phyloP scores from a whole-genome alignment of 1,284 basidiomycete genomes.

The Moniliophthora roreri region DNA sequence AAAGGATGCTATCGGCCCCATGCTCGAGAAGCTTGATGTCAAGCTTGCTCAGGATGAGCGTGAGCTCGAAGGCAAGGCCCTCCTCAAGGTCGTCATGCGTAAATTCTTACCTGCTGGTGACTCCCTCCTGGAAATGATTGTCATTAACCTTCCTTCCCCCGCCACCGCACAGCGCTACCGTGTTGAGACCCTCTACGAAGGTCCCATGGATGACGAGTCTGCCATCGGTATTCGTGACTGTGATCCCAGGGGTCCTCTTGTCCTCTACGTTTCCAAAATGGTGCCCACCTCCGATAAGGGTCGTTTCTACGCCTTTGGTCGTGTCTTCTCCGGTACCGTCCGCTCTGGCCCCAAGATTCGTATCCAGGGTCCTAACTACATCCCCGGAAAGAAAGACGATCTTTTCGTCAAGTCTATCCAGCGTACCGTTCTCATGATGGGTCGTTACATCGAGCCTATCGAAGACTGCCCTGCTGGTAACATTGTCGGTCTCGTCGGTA shows the following conservation, averaged over 20 bases:
- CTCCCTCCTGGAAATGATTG: conserved; percentile 99
- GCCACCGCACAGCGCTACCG: conserved; percentile 97
- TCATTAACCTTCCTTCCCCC: conserved; percentile 98
- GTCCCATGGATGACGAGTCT: conserved; percentile 99
- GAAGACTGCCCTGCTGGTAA: conserved; percentile 99
- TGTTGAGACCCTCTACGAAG: conserved; percentile 99
- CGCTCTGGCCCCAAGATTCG: conserved; percentile 97
- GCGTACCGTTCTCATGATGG: conserved; percentile 99
- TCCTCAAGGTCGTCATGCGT: conserved; percentile 99
- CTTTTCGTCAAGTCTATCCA: conserved; percentile 98
- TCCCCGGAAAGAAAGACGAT: conserved; percentile 99
- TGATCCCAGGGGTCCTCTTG: conserved; percentile 95
- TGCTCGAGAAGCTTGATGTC: conserved; percentile 98
- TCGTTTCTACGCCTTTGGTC: conserved; percentile 99
- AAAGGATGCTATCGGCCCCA: conserved; percentile 84
- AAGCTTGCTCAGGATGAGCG: conserved; percentile 90
- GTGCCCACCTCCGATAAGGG: conserved; percentile 99
- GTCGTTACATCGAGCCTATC: conserved; percentile 97
- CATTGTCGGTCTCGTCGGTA: conserved; percentile 99
- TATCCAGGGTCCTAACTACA: conserved; percentile 99
- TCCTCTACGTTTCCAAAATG: conserved; percentile 99
- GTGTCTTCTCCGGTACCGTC: conserved; percentile 99
- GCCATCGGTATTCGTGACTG: conserved; percentile 99
- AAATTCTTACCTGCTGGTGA: conserved; percentile 99
- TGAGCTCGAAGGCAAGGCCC: conserved; percentile 94